Base-by-base conservation (phyloP, 75 land plant genomes). In the Isoetes taiwanensis region DNA sequence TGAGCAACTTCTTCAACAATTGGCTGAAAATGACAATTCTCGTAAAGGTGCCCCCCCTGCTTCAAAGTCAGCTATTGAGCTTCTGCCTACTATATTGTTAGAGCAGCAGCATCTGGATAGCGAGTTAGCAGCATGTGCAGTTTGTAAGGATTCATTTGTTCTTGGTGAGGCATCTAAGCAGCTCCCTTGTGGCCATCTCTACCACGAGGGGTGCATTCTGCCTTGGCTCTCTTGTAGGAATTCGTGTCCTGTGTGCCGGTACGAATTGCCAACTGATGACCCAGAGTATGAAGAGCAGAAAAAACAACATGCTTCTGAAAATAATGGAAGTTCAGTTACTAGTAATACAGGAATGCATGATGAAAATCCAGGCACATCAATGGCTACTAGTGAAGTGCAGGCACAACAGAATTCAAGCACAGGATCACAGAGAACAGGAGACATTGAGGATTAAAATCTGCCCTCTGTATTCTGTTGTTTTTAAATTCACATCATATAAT, bases 141-240 rank as follows among this genome's bases (percentile, higher is more conserved):
- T 76, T 20, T 76, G 78, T 58, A 76, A 72, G 78, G 76, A 76
- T 38, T 54, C 43, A 20, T 28, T 76, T 32, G 31, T 8, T 27
- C 5, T 71, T 2, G 61, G 10, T 19, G 68, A 42, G 10, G 8
- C 27, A n/a, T 66, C 37, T n/a, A 76, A 61, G 53, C 5, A 11
- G 31, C 31, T 76, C 38, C 78, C 78, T n/a, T 76, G 78, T 23
- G 23, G 8, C 2, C 78, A 76, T 62, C n/a, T 35, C 26, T 76
- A 72, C 39, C 78, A 76, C 32, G 37, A 54, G 19, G 68, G 43
- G 1, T 66, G 68, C 38, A 66, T 66, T 62, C 35, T 66, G 10
- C 68, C 68, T 21, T 66, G 68, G 68, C 68, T 66, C 14, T 52
- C 34, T 9, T 32, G 11, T 27, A 64, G 68, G 42, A 66, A 63